Base-by-base conservation (phyloP, 257 asterid genomes). In the Capsicum pubescens region DNA sequence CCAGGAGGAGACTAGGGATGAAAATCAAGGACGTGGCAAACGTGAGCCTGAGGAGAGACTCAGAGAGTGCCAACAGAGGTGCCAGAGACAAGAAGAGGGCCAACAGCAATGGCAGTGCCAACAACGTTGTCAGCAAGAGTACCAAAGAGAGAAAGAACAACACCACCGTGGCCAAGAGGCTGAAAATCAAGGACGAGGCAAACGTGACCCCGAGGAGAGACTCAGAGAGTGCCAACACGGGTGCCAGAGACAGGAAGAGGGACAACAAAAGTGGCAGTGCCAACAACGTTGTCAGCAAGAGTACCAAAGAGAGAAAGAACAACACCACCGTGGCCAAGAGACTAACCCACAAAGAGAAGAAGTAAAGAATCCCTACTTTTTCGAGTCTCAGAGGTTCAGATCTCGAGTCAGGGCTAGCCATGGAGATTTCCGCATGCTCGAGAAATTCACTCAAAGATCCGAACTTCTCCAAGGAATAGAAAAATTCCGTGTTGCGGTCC, bases 391-490 rank as follows among this genome's bases (percentile, higher is more conserved):
- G 19, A 85, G 84, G 74, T 90, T 91, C 19, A 64, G 66, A 9
- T 55, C 91, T 0, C 83, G 80, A 85, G 83, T 56, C 72, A 88
- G 17, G 82, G 71, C 87, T 6, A 57, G 84, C 44, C 85, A 86
- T 26, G 94, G 94, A 5, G 83, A 84, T 35, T 83, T 90, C 84
- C 89, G 85, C 35, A 83, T 86, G 32, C 91, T 91, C 8, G 83
- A 84, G 32, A 84, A 88, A 52, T 90, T 91, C 80, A 72, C 90
- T 0, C 63, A 90, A 83, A 84, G 81, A 57, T 87, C 91, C 0
- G 88, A 87, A 14, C 88, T 91, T 79, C 89, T 91, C 1, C 35
- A 50, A 39, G 92, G 91, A 61, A 81, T 91, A 46, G 91, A 88
- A 32, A 81, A 87, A 4, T 90, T 79, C 46, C 88, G 94, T 2